Evolutionary conservation across 2,329 filamentous ascomycete species (phyloP).

Genomic region (Zasmidium cellare): DNA sequence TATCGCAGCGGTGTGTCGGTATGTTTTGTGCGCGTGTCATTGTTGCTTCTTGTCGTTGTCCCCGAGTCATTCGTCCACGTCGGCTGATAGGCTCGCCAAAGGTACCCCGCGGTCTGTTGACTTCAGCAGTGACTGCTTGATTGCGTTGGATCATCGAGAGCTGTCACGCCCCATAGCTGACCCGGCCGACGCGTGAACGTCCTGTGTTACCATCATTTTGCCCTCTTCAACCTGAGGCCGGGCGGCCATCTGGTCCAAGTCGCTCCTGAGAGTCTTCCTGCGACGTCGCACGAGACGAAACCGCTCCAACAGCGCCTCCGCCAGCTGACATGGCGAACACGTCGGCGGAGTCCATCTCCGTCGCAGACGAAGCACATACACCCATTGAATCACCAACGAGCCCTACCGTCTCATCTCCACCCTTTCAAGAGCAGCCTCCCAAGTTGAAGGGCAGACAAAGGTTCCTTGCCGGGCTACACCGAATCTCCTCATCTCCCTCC

Average conservation of each 20-base stretch:
- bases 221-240: not conserved
- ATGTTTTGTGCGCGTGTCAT: not conserved
- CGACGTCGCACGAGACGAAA: slow-evolving; percentile 1
- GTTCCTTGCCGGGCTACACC: slow-evolving; percentile 71
- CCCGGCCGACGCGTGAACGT: not conserved
- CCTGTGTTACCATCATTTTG: slow-evolving; percentile 1
- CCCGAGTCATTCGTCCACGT: not conserved
- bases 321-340: slow-evolving; percentile 15
- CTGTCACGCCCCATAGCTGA: not conserved
- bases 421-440: slow-evolving; percentile 39
- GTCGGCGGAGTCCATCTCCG: slow-evolving; percentile 18
- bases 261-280: not conserved
- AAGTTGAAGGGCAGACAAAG: slow-evolving; percentile 70
- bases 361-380: slow-evolving; percentile 10
- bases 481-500: slow-evolving; percentile 78
- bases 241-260: slow-evolving; percentile 1
- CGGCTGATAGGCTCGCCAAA: slow-evolving; percentile 3
- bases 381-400: slow-evolving; percentile 16
- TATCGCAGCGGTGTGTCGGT: not conserved
- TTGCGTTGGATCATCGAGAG: slow-evolving; percentile 1
- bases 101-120: not conserved
- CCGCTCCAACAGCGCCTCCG: slow-evolving; percentile 3
- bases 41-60: not conserved
- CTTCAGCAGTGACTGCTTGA: not conserved
- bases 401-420: slow-evolving; percentile 28